phyloP scores from a whole-genome alignment of 805 yeast genomes.

The Scheffersomyces amazonensis region DNA sequence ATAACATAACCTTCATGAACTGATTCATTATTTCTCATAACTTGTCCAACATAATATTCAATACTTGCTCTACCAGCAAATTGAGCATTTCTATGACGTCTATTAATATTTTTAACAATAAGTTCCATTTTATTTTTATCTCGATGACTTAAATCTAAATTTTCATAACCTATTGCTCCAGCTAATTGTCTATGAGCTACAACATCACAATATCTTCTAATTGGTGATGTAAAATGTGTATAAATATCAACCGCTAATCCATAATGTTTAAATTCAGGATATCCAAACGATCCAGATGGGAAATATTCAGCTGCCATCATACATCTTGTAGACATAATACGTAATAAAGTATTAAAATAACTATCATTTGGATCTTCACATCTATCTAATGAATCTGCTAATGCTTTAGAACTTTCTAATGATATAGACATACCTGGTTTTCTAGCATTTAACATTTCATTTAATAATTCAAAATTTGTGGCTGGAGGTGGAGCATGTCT shows the following conservation, averaged over 20 bases:
- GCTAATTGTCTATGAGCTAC: slow-evolving; percentile 97
- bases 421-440: slow-evolving; percentile 70
- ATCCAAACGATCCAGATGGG: slow-evolving; percentile 84
- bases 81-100: slow-evolving; percentile 95
- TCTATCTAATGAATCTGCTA: slow-evolving; percentile 90
- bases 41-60: slow-evolving; percentile 97
- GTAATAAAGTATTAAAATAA: slow-evolving; percentile 85
- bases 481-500: slow-evolving; percentile 98
- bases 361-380: slow-evolving; percentile 82
- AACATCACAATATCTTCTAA: slow-evolving; percentile 95
- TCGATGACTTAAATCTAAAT: slow-evolving; percentile 74
- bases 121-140: slow-evolving; percentile 88
- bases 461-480: slow-evolving; percentile 83
- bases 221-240: slow-evolving; percentile 98
- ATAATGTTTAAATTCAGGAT: slow-evolving; percentile 91
- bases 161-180: slow-evolving; percentile 95
- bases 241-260: slow-evolving; percentile 97
- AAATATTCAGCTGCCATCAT: slow-evolving; percentile 99
- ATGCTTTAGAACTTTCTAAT: slow-evolving; percentile 80
- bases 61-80: slow-evolving; percentile 98
- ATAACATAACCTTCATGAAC: slow-evolving; percentile 87
- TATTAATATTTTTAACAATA: slow-evolving; percentile 85
- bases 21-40: slow-evolving; percentile 79
- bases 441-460: slow-evolving; percentile 82
- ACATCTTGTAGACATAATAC: slow-evolving; percentile 97